Evolutionary conservation across 208 protist genomes (phyloP).

Genomic region (Novymonas esmeraldas): DNA sequence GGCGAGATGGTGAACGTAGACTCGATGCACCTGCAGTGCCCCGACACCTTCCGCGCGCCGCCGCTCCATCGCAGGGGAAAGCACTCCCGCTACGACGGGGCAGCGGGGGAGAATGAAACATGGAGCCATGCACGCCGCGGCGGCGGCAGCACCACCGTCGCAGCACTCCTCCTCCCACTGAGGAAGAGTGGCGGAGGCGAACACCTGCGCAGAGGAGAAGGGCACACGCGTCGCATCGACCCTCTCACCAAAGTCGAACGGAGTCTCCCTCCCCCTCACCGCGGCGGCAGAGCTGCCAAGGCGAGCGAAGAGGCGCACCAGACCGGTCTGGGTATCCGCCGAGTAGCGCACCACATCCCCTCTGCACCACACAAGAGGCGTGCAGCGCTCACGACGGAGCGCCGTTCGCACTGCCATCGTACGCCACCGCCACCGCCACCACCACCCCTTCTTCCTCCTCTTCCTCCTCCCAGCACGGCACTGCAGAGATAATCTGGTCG

Average conservation of each 20-base stretch:
- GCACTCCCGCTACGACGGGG: neutral
- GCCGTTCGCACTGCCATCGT: neutral
- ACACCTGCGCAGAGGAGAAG: slow-evolving; percentile 21
- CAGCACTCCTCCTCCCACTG: neutral
- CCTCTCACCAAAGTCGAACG: neutral
- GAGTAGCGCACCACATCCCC: slow-evolving; percentile 20
- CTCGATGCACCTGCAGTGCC: neutral
- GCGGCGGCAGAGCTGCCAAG: neutral
- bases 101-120: slow-evolving; percentile 27
- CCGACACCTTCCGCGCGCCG: too few relatives aligned
- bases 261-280: neutral
- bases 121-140: slow-evolving; percentile 11
- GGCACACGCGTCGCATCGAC: neutral
- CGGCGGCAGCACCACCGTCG: neutral
- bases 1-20: neutral
- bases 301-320: slow-evolving; percentile 9
- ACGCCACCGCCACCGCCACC: slow-evolving; percentile 1
- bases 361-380: slow-evolving; percentile 11
- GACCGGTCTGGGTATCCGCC: slow-evolving; percentile 23
- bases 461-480: too few relatives aligned
- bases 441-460: too few relatives aligned
- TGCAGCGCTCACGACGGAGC: neutral
- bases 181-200: neutral
- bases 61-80: too few relatives aligned
- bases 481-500: too few relatives aligned